phyloP scores from a whole-genome alignment of 2,329 filamentous ascomycete species.

The Bipolaris zeicola region DNA sequence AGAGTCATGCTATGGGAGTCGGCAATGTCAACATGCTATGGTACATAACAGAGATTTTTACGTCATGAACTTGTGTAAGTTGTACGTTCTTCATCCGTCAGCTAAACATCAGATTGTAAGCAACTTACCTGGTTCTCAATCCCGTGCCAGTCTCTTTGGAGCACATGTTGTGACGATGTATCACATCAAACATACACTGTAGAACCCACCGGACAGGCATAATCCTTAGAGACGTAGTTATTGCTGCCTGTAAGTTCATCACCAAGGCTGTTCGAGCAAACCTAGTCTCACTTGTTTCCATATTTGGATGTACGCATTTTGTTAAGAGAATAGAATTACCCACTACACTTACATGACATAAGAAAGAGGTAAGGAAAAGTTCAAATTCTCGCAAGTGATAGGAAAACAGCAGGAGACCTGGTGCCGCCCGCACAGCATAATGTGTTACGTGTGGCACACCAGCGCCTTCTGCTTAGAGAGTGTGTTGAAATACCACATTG shows the following conservation, averaged over 20 bases:
- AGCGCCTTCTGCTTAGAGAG: conserved; percentile 11
- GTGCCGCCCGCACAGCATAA: neutral
- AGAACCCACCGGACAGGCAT: too few species aligned
- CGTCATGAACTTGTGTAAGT: too few species aligned
- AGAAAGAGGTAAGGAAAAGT: conserved; percentile 2
- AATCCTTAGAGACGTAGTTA: neutral
- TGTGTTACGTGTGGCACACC: conserved; percentile 5
- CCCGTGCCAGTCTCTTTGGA: too few species aligned
- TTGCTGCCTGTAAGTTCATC: too few species aligned
- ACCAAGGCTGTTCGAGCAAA: neutral
- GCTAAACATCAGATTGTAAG: too few species aligned
- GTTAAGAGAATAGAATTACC: conserved; percentile 10
- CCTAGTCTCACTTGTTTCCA: neutral
- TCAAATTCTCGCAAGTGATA: conserved; percentile 13
- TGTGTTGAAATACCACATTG: conserved; percentile 6
- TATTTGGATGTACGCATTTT: neutral
- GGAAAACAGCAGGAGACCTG: conserved; percentile 5
- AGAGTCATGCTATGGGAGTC: too few species aligned
- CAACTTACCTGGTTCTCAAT: too few species aligned
- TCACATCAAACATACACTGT: too few species aligned
- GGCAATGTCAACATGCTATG: too few species aligned
- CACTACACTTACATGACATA: conserved; percentile 9
- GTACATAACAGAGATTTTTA: too few species aligned
- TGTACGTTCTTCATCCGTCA: too few species aligned
- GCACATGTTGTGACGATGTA: too few species aligned